Evolutionary conservation across 2,329 filamentous ascomycete species (phyloP).

Genomic region (Fusarium sp.): DNA sequence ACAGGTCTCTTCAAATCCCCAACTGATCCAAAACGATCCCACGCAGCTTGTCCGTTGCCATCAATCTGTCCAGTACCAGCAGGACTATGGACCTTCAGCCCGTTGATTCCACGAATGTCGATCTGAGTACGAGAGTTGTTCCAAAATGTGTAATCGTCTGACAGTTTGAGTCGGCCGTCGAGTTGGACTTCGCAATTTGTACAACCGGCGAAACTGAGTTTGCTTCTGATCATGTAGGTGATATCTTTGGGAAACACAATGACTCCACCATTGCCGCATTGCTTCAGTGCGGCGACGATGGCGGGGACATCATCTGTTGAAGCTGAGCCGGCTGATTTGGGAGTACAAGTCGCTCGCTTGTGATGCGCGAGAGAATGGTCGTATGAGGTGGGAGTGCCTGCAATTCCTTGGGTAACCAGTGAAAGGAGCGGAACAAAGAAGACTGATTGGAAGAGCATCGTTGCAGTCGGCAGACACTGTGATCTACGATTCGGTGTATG

Average conservation of each 20-base stretch:
- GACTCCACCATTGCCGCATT: not conserved
- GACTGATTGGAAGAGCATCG: not conserved
- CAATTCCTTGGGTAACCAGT: not conserved
- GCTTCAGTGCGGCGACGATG: not conserved
- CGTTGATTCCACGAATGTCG: rapidly evolving
- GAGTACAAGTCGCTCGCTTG: not conserved
- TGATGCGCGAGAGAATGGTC: not conserved
- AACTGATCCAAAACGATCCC: not conserved
- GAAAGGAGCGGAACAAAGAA: not conserved
- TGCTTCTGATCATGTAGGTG: not conserved
- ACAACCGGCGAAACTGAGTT: not conserved
- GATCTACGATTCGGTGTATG: not conserved
- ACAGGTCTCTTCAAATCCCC: not conserved
- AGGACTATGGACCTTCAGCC: not conserved
- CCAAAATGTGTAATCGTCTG: not conserved
- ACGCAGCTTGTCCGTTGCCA: not conserved
- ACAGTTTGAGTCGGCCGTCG: not conserved
- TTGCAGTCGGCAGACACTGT: not conserved
- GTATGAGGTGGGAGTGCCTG: not conserved
- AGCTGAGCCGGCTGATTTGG: not conserved
- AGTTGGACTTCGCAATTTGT: not conserved
- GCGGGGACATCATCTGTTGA: not conserved
- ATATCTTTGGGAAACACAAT: not conserved
- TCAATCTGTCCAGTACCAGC: not conserved
- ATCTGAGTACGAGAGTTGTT: not conserved